Base-by-base conservation (phyloP, 805 yeast species). In the Candida golubevii region DNA sequence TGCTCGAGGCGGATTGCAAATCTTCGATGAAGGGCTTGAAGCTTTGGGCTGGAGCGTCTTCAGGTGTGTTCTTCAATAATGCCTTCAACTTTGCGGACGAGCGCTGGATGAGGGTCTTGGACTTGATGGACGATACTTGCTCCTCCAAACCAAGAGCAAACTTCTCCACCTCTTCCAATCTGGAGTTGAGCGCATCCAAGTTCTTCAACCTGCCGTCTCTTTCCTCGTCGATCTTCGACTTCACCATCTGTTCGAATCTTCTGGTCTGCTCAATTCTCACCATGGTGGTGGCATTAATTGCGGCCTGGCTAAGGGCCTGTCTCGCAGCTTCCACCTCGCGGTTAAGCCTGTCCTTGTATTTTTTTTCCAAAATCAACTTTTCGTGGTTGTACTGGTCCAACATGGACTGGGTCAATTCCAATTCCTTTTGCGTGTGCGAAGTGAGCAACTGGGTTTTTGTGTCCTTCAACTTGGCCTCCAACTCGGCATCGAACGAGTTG, bases 171-270 rank as follows among this genome's bases (percentile, higher is more conserved):
- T 75, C 72, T 26, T 65, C 70, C 41, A 85, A 69, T 55, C 80
- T 74, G 9, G 67, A 49, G 53, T 77, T 71, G 44, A 93, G 73
- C 45, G 80, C 78, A 30, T 75, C 74, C 57, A 93, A 73, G 56
- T 83, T 74, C 38, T 84, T 74, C 56, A 90, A 77, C 60, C 93
- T 82, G 26, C 89, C 88, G 50, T 82, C 74, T 67, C 98, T 82
- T 72, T 71, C 75, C 38, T 55, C 43, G 49, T 70, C 65, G 42
- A 90, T 76, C 47, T 76, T 76, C 43, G 77, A 74, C 37, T 74
- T 61, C 38, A 88, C 71, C 45, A 78, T 69, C 42, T 73, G 69
- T 49, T 82, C 78, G 61, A 86, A 81, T 58, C 79, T 81, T 53
- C 82, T 77, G 46, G 88, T 79, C 54, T 85, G 83, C 53, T 80